Evolutionary conservation across 306 rosid species (phyloP), one percentile per base, ranked within the genome.

Genomic region (Fagus crenata): DNA sequence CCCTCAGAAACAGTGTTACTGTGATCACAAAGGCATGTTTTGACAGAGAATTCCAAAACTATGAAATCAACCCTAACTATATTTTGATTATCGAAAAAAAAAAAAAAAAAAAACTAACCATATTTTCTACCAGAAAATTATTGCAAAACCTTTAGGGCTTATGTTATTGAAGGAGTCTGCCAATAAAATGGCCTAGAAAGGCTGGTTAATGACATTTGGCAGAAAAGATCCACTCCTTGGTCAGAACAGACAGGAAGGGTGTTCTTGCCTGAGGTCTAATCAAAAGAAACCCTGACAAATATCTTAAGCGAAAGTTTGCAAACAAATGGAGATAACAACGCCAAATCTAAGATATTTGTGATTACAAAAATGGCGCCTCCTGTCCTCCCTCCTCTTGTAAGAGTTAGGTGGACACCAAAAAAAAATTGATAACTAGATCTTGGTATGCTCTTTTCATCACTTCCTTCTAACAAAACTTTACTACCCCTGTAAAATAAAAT

Each of bases 141-240:
- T 65, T 13, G 40, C 49, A 39, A 65, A 36, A 39, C 37, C 49
- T 33, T 13, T 2, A 56, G 36, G 12, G 7, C 18, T 14, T 12
- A 7, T 37, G 71, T 36, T 6, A 65, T 2, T 7, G 46, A 65
- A 15, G 71, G 5, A 17, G 32, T 37, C 70, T 37, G 49, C 49
- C 49, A 37, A 65, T 49, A 65, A 39, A 7, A 67, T 67, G 51
- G 32, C 4, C 12, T 17, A 17, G 18, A 39, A 39, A 37, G 46
- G 71, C 42, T 64, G 22, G 69, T 64, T 15, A 8, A 67, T 12
- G 18, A 39, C 71, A 17, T 67, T 39, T 31, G 7, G 71, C 49
- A 67, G 28, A 63, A 63, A 63, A 35, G 32, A 37, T 39, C 31
- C 71, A 67, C 15, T 39, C 71, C 71, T 67, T n/a, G 32, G 49